Evolutionary conservation across 306 rosid species (phyloP), one percentile per base, ranked within the genome.

Genomic region (Casuarina glauca): DNA sequence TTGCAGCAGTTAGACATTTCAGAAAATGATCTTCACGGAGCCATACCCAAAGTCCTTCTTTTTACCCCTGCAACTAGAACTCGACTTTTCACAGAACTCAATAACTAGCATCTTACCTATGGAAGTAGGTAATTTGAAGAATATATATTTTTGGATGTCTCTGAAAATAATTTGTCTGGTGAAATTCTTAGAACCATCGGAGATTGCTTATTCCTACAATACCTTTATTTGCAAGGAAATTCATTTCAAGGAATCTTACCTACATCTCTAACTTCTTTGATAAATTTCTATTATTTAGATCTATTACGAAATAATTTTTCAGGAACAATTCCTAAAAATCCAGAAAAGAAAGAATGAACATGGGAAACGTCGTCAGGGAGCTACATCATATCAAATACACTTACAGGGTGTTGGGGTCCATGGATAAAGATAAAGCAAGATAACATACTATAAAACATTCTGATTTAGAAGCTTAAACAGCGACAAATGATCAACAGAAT

Each of bases 231-330:
- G 5, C 63, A 80, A 13, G 82, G 76, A 0, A 87, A 82, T 39
- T 75, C 12, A 11, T 80, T 89, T 20, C 16, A 3, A 2, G 82
- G 84, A 51, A 78, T 0, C 49, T 50, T 85, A 38, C 91, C 93
- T 63, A 45, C 85, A 16, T 55, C 84, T 20, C 38, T 82, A 51
- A 76, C 74, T 75, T 75, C 83, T 53, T 41, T 82, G 49, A 82
- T 13, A 71, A 80, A 79, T 69, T 80, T 85, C 60, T 46, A 1
- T 36, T 0, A 2, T 45, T 72, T 86, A 75, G 87, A 87, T 57
- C 38, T 87, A 4, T 86, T 86, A 9, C 26, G 7, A 43, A 87
- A 82, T 62, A 44, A 20, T 15, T 74, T 90, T 46, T 73, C 77
- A 0, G 85, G 89, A 39, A 1, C 70, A 19, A 85, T 87, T 80